Evolutionary conservation across 2,329 filamentous ascomycete genomes (phyloP).

Genomic region (Zymoseptoria passerinii): DNA sequence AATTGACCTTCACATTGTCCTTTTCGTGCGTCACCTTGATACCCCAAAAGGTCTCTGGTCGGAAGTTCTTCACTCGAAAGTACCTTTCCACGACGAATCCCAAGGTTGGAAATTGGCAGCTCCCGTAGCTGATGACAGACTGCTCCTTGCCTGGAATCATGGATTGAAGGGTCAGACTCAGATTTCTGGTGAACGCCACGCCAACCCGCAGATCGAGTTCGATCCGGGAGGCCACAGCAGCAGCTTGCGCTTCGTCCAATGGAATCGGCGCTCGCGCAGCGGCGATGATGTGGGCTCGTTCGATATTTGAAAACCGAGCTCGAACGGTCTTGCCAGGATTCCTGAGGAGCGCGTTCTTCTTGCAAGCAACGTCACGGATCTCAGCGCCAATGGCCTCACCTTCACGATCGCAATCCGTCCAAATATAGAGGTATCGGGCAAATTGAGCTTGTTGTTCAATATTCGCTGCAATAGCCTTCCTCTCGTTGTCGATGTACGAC

Average conservation of each 20-base stretch:
- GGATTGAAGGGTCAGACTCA: constrained; percentile 67
- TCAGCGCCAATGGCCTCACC: constrained; percentile 94
- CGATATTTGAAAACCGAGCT: constrained; percentile 92
- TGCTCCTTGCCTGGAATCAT: constrained; percentile 48
- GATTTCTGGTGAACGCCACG: constrained; percentile 81
- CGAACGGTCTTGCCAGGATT: constrained; percentile 59
- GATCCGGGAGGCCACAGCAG: constrained; percentile 80
- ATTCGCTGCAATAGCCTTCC: constrained; percentile 72
- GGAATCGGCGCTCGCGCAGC: constrained; percentile 70
- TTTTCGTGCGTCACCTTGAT: constrained; percentile 77
- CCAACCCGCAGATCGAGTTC: constrained; percentile 91
- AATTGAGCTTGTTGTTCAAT: constrained; percentile 69
- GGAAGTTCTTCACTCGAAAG: constrained; percentile 86
- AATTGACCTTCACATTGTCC: constrained; percentile 70
- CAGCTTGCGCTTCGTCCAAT: constrained; percentile 76
- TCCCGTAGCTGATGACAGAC: constrained; percentile 45
- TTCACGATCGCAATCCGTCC: constrained; percentile 98
- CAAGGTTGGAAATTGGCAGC: constrained; percentile 92
- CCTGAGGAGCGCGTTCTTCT: constrained; percentile 59
- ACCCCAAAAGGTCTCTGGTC: constrained; percentile 84
- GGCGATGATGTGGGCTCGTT: constrained; percentile 80
- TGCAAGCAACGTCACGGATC: constrained; percentile 70
- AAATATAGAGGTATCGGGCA: constrained; percentile 76
- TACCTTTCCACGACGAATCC: constrained; percentile 97
- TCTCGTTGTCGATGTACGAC: constrained; percentile 61